Base-by-base conservation (phyloP, 2,329 filamentous ascomycete species). In the Aspergillus sp. region DNA sequence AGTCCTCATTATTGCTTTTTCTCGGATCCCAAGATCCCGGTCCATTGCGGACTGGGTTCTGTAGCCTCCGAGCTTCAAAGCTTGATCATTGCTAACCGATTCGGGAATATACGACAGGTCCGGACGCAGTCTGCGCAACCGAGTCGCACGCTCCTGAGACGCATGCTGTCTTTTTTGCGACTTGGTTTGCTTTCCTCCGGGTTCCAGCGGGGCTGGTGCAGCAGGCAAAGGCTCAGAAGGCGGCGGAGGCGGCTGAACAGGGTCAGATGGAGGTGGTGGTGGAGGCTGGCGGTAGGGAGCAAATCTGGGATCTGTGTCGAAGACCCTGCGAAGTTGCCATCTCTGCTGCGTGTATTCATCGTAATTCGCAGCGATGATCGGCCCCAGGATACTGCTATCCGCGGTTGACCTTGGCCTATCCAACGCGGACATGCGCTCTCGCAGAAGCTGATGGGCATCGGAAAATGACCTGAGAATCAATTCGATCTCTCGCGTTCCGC, bases 341-440 rank as follows among this genome's bases (percentile, higher is more conserved):
- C 86, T 74, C 55, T 93, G 84, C 26, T 68, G 57, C 13, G 72
- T 64, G 51, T 93, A 93, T 2, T 75, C 74, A 4, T 72, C 71
- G 57, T 94, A 96, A 49, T 93, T 80, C 33, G 84, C 86, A 8
- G 72, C 80, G 33, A 93, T 65, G 24, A 94, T 71, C 24, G 75
- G 69, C 20, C 74, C 74, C 5, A 96, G 71, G 15, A 95, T 74
- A n/a, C n/a, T n/a, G 50, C 78, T 83, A 29, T 33, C 36, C 14
- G 47, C 39, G 8, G 41, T 36, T 11, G 38, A 36, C 15, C 43
- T 42, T 6, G 37, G 35, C 26, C 47, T 44, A 7, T 49, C 45
- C 7, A 36, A 41, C 5, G 43, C 42, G 8, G 51, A 34, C 68
- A 89, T 78, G 19, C 74, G 71, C 3, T 71, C 55, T 29, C 69